Base-by-base conservation (phyloP, 1,284 basidiomycete species). In the Apiotrichum siamense region DNA sequence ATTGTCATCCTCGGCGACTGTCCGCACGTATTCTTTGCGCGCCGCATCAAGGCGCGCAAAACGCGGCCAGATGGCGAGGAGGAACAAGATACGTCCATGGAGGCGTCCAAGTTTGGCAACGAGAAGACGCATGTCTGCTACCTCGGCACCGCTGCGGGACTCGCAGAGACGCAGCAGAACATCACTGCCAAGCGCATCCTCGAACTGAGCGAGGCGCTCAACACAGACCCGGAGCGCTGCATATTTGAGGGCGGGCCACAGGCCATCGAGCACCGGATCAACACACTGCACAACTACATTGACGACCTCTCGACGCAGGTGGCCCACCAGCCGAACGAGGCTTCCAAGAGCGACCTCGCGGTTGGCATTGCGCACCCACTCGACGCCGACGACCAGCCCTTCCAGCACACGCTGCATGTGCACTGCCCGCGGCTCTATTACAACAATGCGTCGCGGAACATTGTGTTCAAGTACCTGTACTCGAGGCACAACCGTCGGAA, bases 331-430 rank as follows among this genome's bases (percentile, higher is more conserved):
- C 25, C 49, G 6, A 31, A 32, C 21, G 44, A 39, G 7, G 49
- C 50, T 13, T 24, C 47, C 3, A 25, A 23, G 7, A 17, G 27
- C 11, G 25, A 43, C 4, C 26, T n/a, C n/a, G n/a, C n/a, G n/a
- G n/a, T n/a, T n/a, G n/a, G n/a, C n/a, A n/a, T n/a, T n/a, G n/a
- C 17, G 6, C 41, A 21, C 5, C 41, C 41, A 6, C 27, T 41
- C 20, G 41, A 43, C 12, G 41, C 29, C 12, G 10, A 6, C 10
- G 26, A 26, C 17, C 27, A 31, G 20, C 18, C 21, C 15, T 71
- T 96, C 71, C 84, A 88, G 68, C 88, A 94, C 62, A 90, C 93
- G 20, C 88, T 91, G 66, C 87, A 96, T 64, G 79, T 93, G 11
- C 91, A 97, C 74, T 86, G 83, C 56, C 92, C 91, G 0, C 86